Evolutionary conservation across 495 filamentous ascomycete genomes (phyloP).

Genomic region (Penicillium pancosmium): DNA sequence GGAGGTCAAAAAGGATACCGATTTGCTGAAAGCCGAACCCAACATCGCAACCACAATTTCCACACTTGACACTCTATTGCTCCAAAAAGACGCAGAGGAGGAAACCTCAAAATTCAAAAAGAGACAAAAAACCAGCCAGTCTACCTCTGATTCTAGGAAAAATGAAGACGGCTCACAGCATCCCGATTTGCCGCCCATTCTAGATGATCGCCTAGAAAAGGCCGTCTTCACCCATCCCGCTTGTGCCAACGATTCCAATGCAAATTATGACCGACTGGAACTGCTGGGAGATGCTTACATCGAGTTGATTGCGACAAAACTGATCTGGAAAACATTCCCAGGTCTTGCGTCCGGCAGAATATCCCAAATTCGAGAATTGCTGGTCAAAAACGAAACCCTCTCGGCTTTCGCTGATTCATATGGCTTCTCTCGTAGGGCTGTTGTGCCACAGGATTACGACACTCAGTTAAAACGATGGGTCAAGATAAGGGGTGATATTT

Average conservation of each 20-base stretch:
- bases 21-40: constrained; percentile 14
- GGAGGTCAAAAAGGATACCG: constrained; percentile 23
- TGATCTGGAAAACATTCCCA: constrained; percentile 66
- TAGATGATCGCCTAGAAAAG: constrained; percentile 56
- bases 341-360: constrained; percentile 58
- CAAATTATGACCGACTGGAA: constrained; percentile 70
- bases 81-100: background rate
- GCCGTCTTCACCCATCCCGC: constrained; percentile 71
- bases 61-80: constrained; percentile 26
- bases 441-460: constrained; percentile 47
- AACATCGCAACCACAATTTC: constrained; percentile 28
- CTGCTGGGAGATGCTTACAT: constrained; percentile 78
- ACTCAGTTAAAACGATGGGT: constrained; percentile 52
- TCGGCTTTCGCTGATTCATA: constrained; percentile 65
- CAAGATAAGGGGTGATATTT: constrained; percentile 81
- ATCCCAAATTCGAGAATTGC: constrained; percentile 66
- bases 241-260: constrained; percentile 31
- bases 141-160: background rate
- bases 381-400: constrained; percentile 79
- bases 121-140: background rate
- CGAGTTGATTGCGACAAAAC: constrained; percentile 65
- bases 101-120: background rate
- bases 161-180: background rate
- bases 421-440: constrained; percentile 63
- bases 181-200: constrained; percentile 62